Evolutionary conservation across 2,329 filamentous ascomycete genomes (phyloP).

Genomic region (Colletotrichum musicola): DNA sequence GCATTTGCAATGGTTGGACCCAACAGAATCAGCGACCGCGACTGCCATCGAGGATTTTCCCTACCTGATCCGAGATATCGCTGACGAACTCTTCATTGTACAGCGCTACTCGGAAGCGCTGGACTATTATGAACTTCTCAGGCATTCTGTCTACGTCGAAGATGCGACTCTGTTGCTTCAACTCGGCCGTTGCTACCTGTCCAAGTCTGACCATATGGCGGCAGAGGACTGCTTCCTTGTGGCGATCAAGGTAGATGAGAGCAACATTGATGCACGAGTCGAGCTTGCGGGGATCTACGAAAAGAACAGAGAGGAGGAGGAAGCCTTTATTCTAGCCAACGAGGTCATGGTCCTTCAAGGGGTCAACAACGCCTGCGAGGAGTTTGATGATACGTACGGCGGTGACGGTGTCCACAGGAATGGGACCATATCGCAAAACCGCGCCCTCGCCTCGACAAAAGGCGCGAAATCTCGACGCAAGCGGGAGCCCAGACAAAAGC

Average conservation of each 20-base stretch:
- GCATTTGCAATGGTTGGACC: constrained; percentile 79
- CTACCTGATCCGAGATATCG: constrained; percentile 82
- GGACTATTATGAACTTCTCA: constrained; percentile 68
- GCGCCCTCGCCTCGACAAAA: constrained; percentile 9
- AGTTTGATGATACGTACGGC: neutral
- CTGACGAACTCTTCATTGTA: constrained; percentile 59
- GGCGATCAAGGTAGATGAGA: constrained; percentile 78
- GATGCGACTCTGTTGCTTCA: constrained; percentile 67
- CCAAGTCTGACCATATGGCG: constrained; percentile 71
- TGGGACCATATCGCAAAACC: constrained; percentile 1
- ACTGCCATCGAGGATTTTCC: constrained; percentile 66
- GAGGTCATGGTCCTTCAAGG: constrained; percentile 78
- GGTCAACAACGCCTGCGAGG: constrained; percentile 51
- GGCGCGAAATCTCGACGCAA: constrained; percentile 27
- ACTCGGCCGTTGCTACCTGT: constrained; percentile 77
- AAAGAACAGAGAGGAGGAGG: constrained; percentile 76
- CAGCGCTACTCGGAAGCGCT: constrained; percentile 58
- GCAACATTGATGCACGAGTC: constrained; percentile 81
- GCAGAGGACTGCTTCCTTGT: constrained; percentile 84
- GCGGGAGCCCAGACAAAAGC: constrained; percentile 8
- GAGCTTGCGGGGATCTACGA: constrained; percentile 90
- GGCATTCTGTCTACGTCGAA: constrained; percentile 59
- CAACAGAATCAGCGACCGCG: constrained; percentile 48
- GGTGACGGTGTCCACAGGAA: neutral
- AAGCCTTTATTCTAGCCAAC: constrained; percentile 81